Base-by-base conservation (phyloP, 1,284 basidiomycete genomes). In the Cryptococcus deneoformans region DNA sequence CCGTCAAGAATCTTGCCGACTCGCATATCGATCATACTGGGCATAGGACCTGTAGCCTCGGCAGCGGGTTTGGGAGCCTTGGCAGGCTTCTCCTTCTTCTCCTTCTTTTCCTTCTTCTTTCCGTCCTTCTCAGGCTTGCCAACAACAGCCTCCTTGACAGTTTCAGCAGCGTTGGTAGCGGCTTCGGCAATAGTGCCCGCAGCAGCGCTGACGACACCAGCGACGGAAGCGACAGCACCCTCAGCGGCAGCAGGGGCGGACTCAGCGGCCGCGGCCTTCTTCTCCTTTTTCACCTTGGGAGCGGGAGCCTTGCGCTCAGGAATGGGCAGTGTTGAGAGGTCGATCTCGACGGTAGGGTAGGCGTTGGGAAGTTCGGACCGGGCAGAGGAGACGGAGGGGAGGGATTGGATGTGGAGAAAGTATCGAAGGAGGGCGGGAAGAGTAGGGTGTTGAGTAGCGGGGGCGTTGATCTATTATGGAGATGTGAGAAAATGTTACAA, bases 21-120 rank as follows among this genome's bases (percentile, higher is more conserved):
- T 50, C 92, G 84, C 65, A 97, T 82, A 72, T 97, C 92, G 68
- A 97, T 89, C 92, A 96, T 95, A 48, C 89, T 91, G 8, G 92
- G 93, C 34, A 86, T 79, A 45, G 92, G 90, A 64, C 88, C 88
- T 10, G 87, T 85, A 20, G 84, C 82, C 54, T 85, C 77, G 38
- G 78, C 72, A 1, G 74, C 73, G 39, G 61, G 52, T 57, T 67
- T 67, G 36, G 65, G 65, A 16, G 63, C 61, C 14, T 70, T 71
- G 58, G 76, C 73, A 61, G 73, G 71, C 56, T 72, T 67, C 54
- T 68, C 62, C 58, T 68, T 69, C 61, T 66, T 66, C 46, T 66
- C 60, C 34, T 68, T 66, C 61, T 67, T 69, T 48, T 63, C 62
- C 53, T 60, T 52, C 20, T 66, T 63, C 61, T 70, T 60, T 12